Percentiles rank a stretch among this genome's conserved stretches.
Evolutionary conservation across 768 basidiomycete species (phyloP).

Genomic region (Leccinum obscurum): DNA sequence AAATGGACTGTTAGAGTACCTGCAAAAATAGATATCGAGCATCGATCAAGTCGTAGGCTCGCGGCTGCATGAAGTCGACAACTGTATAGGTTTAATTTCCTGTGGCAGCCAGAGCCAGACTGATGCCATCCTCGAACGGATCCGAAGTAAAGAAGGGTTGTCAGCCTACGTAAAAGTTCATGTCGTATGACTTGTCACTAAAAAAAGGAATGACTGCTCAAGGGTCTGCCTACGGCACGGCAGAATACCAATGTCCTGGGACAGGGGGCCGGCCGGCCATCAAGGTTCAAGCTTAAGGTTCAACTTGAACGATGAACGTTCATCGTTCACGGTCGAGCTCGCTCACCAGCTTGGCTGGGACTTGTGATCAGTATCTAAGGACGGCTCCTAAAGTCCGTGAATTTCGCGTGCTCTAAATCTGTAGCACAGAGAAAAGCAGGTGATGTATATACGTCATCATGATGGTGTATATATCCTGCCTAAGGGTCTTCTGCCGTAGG

Average conservation of each 20-base stretch:
- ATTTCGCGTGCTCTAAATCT: too few species aligned
- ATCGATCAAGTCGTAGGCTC: not conserved
- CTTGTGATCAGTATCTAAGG: not conserved
- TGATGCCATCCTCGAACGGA: not conserved
- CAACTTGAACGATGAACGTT: not conserved
- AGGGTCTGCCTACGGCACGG: too few species aligned
- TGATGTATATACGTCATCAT: too few species aligned
- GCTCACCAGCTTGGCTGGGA: not conserved
- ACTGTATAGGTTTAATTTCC: not conserved
- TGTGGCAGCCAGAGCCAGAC: not conserved
- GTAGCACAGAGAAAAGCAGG: too few species aligned
- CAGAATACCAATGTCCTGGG: not conserved
- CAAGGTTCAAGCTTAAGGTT: not conserved
- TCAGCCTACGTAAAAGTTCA: not conserved
- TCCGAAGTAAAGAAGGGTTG: not conserved
- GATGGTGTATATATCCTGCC: too few species aligned
- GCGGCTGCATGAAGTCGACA: not conserved
- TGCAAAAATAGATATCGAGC: not conserved
- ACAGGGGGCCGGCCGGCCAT: not conserved
- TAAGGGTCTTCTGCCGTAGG: too few species aligned
- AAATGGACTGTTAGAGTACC: not conserved
- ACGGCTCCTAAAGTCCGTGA: not conserved
- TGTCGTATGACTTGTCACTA: not conserved
- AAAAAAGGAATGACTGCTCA: too few species aligned
- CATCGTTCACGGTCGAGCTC: not conserved